Conservation (phyloP, 306 rosid genomes). For the Quercus dentata region DNA sequence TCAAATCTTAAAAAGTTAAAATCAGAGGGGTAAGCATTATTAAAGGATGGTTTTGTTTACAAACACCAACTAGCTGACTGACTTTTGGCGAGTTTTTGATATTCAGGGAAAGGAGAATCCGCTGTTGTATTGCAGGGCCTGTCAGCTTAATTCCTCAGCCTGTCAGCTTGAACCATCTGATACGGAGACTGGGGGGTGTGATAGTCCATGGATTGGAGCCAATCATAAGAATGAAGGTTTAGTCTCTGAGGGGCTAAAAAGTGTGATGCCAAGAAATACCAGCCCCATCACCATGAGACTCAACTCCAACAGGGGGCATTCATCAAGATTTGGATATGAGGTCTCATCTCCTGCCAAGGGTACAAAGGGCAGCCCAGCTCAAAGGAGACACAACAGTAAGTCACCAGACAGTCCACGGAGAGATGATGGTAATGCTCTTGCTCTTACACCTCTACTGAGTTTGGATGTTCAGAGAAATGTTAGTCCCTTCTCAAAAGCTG, state of each 20-base stretch:
- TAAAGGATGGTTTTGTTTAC: neutral
- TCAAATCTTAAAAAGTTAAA: neutral
- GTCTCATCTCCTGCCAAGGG: conserved; percentile 15
- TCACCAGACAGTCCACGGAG: conserved; percentile 56
- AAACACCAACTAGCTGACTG: neutral
- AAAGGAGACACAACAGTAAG: conserved; percentile 49
- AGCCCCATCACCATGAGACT: conserved; percentile 16
- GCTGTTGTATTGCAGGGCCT: conserved; percentile 18
- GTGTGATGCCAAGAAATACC: too few species aligned
- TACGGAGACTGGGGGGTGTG: too few species aligned
- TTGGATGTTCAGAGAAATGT: conserved; percentile 31
- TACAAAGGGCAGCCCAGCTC: conserved; percentile 13
- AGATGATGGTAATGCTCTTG: conserved; percentile 18
- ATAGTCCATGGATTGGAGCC: too few species aligned
- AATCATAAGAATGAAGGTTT: too few species aligned
- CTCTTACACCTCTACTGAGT: conserved; percentile 18
- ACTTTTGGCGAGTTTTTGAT: neutral
- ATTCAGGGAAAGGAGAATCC: conserved; percentile 34
- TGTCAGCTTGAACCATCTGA: too few species aligned
- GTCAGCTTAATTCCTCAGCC: conserved; percentile 24
- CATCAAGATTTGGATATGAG: conserved; percentile 41
- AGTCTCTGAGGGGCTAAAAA: too few species aligned
- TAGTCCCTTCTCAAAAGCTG: conserved; percentile 56
- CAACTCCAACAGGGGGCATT: conserved; percentile 35
- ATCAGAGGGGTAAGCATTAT: neutral